Conservation (phyloP, 371 early-diverging fungal species). For the Mucor mucedo region DNA sequence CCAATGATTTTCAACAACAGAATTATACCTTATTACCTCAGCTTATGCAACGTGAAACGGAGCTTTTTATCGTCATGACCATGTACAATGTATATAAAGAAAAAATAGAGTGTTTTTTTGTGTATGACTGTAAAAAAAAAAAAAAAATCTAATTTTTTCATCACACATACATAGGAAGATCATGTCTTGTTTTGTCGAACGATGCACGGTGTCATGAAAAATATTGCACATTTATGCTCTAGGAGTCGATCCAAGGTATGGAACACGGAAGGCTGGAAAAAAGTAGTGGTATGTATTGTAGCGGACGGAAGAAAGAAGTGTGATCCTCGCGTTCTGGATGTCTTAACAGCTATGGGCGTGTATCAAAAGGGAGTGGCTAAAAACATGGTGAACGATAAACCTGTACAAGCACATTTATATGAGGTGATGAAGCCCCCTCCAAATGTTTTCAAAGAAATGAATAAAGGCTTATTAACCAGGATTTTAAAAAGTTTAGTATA, state of each 20-base stretch:
- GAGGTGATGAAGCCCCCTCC: constrained; percentile 52
- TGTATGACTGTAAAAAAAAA: no score
- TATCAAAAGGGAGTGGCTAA: constrained; percentile 78
- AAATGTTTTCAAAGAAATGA: background rate
- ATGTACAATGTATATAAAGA: background rate
- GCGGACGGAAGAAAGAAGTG: constrained; percentile 84
- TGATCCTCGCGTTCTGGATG: constrained; percentile 58
- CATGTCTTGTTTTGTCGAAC: constrained; percentile 71
- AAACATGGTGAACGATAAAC: constrained; percentile 60
- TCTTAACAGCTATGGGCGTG: constrained; percentile 69
- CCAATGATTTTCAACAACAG: constrained; percentile 77
- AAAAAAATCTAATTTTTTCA: no score
- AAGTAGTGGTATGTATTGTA: constrained; percentile 83
- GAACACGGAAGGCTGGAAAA: constrained; percentile 83
- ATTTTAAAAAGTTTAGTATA: constrained; percentile 51
- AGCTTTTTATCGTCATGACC: constrained; percentile 63
- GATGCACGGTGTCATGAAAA: constrained; percentile 80
- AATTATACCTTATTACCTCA: constrained; percentile 83
- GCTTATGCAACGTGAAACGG: constrained; percentile 79
- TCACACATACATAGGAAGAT: constrained; percentile 49
- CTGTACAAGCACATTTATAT: constrained; percentile 77
- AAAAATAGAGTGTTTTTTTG: no score
- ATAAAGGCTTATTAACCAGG: background rate
- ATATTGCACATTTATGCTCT: constrained; percentile 76
- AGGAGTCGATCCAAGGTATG: constrained; percentile 65